phyloP scores from a whole-genome alignment of 768 basidiomycete genomes.

The Termitomyces heimii region DNA sequence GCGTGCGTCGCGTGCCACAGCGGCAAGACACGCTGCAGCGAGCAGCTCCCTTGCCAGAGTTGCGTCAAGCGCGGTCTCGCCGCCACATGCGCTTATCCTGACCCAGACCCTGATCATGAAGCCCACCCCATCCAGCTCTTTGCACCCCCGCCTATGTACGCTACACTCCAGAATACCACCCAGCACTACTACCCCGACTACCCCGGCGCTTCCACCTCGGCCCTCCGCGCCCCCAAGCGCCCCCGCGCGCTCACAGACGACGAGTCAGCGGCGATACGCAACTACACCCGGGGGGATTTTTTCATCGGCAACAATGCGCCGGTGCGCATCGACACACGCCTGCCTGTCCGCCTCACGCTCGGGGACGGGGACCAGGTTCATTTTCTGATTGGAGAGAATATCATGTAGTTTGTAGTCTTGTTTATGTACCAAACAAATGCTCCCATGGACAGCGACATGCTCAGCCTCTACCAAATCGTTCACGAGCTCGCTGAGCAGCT shows the following conservation, averaged over 20 bases:
- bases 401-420: background rate
- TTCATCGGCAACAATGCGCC: constrained; percentile 78
- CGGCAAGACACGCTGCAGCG: constrained; percentile 80
- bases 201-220: constrained; percentile 64
- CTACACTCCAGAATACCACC: constrained; percentile 37
- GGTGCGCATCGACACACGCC: constrained; percentile 75
- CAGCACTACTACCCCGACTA: constrained; percentile 74
- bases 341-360: constrained; percentile 73
- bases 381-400: constrained; percentile 39
- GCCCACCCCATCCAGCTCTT: constrained; percentile 30
- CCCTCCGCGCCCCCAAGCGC: constrained; percentile 77
- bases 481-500: constrained; percentile 83
- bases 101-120: constrained; percentile 50
- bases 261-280: constrained; percentile 77
- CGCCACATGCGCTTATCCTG: constrained; percentile 66
- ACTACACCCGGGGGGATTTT: constrained; percentile 77
- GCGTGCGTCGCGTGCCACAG: constrained; percentile 79
- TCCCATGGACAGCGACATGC: constrained; percentile 60
- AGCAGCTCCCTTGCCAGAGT: constrained; percentile 81
- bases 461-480: constrained; percentile 74
- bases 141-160: constrained; percentile 46
- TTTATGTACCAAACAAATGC: background rate
- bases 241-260: constrained; percentile 78
- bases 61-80: constrained; percentile 80
- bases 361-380: constrained; percentile 83